Conservation (phyloP, 1,139 yeast species). For the Diutina mesorugosa region DNA sequence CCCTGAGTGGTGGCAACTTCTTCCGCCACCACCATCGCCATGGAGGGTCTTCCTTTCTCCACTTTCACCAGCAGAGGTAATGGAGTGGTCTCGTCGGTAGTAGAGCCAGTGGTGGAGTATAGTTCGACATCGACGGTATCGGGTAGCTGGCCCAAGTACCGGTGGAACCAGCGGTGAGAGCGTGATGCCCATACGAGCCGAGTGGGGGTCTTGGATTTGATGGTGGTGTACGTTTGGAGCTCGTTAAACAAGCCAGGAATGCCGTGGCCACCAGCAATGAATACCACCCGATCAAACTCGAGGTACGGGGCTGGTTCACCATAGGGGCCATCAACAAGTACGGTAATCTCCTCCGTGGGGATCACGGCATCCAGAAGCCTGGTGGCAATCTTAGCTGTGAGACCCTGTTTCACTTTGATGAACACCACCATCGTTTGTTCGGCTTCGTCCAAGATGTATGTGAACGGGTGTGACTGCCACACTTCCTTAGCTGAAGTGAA, state of each 20-base stretch:
- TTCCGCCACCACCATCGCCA: background rate
- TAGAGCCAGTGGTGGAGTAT: background rate
- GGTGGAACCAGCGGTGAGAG: background rate
- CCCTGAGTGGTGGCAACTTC: background rate
- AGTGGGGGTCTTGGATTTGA: background rate
- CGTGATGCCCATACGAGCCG: background rate
- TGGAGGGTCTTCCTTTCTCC: background rate
- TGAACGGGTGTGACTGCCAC: background rate
- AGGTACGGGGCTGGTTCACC: conserved; percentile 11
- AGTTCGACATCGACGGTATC: background rate
- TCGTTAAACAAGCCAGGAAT: conserved; percentile 42
- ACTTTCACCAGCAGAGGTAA: background rate
- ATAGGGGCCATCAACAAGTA: conserved; percentile 35
- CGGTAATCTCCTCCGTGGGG: conserved; percentile 11
- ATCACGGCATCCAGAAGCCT: background rate
- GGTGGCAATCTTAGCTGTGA: background rate
- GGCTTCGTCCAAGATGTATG: background rate
- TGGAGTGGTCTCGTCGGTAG: background rate
- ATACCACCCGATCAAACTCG: background rate
- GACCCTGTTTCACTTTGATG: background rate
- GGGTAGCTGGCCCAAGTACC: background rate
- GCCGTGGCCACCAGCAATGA: conserved; percentile 35
- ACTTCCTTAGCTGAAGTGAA: background rate
- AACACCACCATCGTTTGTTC: background rate
- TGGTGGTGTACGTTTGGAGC: background rate